A percentile compares a stretch with the other conserved stretches of the same genome.
Conservation (phyloP, 2,329 filamentous ascomycete species). For the Trichoderma hamatum region DNA sequence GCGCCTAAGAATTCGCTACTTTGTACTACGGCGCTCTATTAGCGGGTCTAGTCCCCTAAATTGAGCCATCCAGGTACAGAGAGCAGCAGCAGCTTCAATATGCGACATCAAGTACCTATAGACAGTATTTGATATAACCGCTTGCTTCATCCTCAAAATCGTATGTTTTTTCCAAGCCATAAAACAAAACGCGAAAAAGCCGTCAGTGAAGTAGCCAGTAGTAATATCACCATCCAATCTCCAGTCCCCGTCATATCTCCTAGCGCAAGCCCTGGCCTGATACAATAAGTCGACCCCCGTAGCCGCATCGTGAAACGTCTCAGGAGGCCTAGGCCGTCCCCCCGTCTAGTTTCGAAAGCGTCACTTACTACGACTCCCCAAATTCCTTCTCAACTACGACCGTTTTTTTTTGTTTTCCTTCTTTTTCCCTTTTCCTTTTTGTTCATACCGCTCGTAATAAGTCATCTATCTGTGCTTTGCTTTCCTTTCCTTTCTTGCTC, state of each 20-base stretch:
- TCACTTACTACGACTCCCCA: not conserved
- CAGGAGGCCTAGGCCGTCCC: slow-evolving; percentile 14
- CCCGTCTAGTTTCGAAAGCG: slow-evolving; percentile 20
- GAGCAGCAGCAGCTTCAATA: not conserved
- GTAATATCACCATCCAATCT: not conserved
- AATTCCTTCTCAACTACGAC: not conserved
- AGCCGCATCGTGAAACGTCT: slow-evolving; percentile 29
- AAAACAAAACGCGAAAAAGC: not conserved
- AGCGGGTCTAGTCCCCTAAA: not conserved
- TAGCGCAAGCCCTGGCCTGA: not conserved
- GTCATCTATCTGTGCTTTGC: not conserved
- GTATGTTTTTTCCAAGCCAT: not conserved
- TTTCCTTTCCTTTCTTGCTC: not conserved
- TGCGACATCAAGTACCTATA: not conserved
- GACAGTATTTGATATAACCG: not conserved
- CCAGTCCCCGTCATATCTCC: not conserved
- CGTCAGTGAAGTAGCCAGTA: not conserved
- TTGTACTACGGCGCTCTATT: not conserved
- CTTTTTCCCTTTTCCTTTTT: not conserved
- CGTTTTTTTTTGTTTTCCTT: not conserved
- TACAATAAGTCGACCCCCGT: not conserved
- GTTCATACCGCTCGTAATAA: not conserved
- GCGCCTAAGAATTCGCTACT: not conserved
- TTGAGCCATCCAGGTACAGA: not conserved
- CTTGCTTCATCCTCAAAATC: not conserved